Conservation (phyloP, 495 filamentous ascomycete genomes). For the Penicillium longicatenatum region DNA sequence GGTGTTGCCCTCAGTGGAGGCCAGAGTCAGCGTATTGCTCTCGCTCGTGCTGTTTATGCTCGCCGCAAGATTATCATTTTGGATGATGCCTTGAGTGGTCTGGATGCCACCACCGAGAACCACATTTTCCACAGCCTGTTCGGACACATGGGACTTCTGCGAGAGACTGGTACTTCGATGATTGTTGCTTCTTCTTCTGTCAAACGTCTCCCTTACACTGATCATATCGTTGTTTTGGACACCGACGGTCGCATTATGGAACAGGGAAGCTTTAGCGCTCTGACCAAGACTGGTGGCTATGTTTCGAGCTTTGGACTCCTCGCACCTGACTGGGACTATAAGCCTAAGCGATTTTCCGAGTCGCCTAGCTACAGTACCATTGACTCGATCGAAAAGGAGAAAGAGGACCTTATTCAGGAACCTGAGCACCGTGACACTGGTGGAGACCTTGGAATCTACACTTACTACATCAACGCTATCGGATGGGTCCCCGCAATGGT, state of each 20-base stretch:
- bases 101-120: slow-evolving; percentile 62
- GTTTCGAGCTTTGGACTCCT: slow-evolving; percentile 49
- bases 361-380: slow-evolving; percentile 23
- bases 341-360: slow-evolving; percentile 26
- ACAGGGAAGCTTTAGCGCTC: slow-evolving; percentile 52
- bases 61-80: slow-evolving; percentile 55
- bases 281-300: slow-evolving; percentile 50
- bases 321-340: slow-evolving; percentile 33
- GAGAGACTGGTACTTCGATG: slow-evolving; percentile 49
- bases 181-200: slow-evolving; percentile 55
- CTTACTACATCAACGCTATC: slow-evolving; percentile 58
- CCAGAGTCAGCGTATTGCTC: slow-evolving; percentile 64
- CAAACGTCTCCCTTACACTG: slow-evolving; percentile 50
- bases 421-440: slow-evolving; percentile 40
- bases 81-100: slow-evolving; percentile 62
- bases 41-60: slow-evolving; percentile 61
- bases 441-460: slow-evolving; percentile 58
- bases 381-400: slow-evolving; percentile 24
- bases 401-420: slow-evolving; percentile 19
- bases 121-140: slow-evolving; percentile 60
- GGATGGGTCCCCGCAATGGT: slow-evolving; percentile 49
- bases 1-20: slow-evolving; percentile 67
- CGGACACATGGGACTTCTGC: slow-evolving; percentile 54
- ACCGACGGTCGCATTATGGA: slow-evolving; percentile 46
- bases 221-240: slow-evolving; percentile 55